phyloP scores from a whole-genome alignment of 163 green algal genomes.

The Scenedesmus sp. region DNA sequence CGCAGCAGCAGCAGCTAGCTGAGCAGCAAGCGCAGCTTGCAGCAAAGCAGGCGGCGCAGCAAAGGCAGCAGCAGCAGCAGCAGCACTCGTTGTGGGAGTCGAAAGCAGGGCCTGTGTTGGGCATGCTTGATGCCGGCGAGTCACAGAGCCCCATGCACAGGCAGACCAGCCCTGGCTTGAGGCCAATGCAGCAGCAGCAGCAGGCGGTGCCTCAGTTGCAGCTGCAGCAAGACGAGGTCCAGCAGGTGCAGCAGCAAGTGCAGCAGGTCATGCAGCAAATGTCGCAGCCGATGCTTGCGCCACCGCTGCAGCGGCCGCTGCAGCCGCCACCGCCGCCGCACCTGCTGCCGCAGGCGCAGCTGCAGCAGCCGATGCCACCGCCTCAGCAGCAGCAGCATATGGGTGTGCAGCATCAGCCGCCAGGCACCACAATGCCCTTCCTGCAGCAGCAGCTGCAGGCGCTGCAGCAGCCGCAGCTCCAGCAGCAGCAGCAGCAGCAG shows the following conservation, averaged over 20 bases:
- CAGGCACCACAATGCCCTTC: background rate
- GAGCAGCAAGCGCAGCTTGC: conserved; percentile 1
- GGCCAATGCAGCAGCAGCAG: conserved; percentile 15
- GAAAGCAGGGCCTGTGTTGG: background rate
- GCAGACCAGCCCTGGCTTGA: background rate
- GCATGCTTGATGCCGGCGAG: background rate
- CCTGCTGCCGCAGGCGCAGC: background rate
- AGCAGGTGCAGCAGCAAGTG: conserved; percentile 33
- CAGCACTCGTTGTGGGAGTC: background rate
- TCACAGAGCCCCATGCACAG: background rate
- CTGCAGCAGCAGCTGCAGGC: conserved; percentile 15
- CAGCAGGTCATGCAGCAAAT: conserved; percentile 11
- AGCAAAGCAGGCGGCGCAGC: background rate
- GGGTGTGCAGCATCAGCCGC: background rate
- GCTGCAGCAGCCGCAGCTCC: conserved; percentile 5
- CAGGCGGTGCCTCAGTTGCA: background rate
- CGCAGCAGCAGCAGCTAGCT: conserved; percentile 1
- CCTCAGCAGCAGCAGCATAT: background rate
- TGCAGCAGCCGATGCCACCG: conserved; percentile 13
- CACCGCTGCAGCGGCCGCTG: conserved; percentile 7
- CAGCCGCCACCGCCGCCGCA: background rate
- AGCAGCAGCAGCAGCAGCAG: conserved; percentile 17
- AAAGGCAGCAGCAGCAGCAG: conserved; percentile 4
- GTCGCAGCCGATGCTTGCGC: background rate
- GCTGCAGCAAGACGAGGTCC: background rate